Evolutionary conservation across 169 alveolate species (phyloP), one percentile per base, ranked within the genome.

Genomic region (Theileria sp.): DNA sequence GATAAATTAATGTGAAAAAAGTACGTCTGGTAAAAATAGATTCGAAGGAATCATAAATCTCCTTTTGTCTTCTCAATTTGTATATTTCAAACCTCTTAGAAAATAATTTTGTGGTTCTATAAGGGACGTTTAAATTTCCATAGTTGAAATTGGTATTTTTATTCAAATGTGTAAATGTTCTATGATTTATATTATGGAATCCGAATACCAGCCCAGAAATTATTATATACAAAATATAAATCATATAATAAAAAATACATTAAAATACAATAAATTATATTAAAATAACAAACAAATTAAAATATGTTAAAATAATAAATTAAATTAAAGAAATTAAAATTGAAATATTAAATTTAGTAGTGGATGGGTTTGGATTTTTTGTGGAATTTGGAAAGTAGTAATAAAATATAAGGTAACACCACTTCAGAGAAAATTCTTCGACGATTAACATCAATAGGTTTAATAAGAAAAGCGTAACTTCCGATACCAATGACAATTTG

Each of bases 401-500:
- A 77, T 28, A 72, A 30, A 10, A 84, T 67, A 28, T 84, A 84
- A 12, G 90, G 90, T n/a, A 84, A 74, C 28, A 77, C 64, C 75
- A 56, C 68, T n/a, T 34, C 54, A 62, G 81, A 77, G 28, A 84
- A 84, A 8, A 84, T 69, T 44, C 44, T 71, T 34, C 90, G 56
- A 10, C 90, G 81, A 70, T 76, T 77, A 15, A 56, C 8, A 49
- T 84, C 90, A 17, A 84, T 38, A 2, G 90, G 87, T 25, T 79
- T 38, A 17, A 67, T 74, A 77, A 25, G 77, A 44, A 84, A 84
- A 23, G 71, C 21, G 61, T 60, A 51, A 36, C 70, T 34, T 5
- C 90, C 90, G 0, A 70, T 49, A 15, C 86, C 82, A 15, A 77
- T 77, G 17, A 84, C 74, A 75, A 84, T 10, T 56, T 84, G 90